Evolutionary conservation across 2,329 filamentous ascomycete genomes (phyloP).

Genomic region (Ceratocystis huliohia): DNA sequence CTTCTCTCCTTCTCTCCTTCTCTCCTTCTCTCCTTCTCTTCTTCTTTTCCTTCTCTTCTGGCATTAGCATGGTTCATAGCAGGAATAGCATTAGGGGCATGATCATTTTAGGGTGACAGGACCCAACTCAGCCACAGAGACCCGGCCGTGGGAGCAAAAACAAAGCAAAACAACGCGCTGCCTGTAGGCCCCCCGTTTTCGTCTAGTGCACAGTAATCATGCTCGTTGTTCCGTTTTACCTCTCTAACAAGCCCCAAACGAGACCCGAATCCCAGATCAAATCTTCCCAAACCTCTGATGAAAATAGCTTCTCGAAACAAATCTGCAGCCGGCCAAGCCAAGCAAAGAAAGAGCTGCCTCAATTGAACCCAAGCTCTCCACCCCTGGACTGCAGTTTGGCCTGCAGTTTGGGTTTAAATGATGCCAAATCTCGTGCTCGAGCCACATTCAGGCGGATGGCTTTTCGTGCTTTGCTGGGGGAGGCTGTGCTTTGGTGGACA

Average conservation of each 20-base stretch:
- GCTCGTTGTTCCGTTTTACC: no score
- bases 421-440: constrained; percentile 7
- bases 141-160: neutral
- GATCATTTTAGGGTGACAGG: neutral
- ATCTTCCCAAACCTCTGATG: neutral
- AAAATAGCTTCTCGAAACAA: neutral
- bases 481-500: neutral
- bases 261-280: neutral
- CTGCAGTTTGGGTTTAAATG: neutral
- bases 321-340: neutral
- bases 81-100: no score
- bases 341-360: neutral
- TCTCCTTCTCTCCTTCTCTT: no score
- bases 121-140: neutral
- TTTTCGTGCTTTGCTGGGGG: neutral
- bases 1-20: no score
- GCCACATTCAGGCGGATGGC: neutral
- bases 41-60: no score
- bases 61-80: no score
- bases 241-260: no score
- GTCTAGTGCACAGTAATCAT: no score
- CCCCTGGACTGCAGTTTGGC: neutral
- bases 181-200: no score
- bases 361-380: neutral
- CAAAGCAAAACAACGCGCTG: no score